Base-by-base conservation (phyloP, 73 alveolate species). In the Tetrahymena borealis region DNA sequence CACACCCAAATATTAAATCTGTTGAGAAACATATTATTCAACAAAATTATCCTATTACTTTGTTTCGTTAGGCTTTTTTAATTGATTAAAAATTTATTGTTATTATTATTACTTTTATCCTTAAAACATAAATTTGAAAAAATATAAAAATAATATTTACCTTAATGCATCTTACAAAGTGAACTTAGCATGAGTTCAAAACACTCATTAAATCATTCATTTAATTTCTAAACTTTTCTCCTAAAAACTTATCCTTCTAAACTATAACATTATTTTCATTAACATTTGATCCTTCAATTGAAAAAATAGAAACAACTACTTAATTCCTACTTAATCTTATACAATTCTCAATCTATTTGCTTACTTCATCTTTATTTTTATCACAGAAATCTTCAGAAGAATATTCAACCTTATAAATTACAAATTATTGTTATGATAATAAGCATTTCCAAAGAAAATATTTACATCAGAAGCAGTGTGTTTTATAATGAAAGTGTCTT, bases 1-100 rank as follows among this genome's bases (percentile, higher is more conserved):
- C 40, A 98, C 99, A 33, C 99, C 99, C 98, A 98, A 96, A 94
- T 98, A 98, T 42, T 98, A 96, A 43, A 98, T 97, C 94, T 98
- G 96, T 33, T 95, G 95, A 31, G 97, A 94, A 92, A 98, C 90
- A 96, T 94, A 94, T 28, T 96, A 94, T 91, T 93, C 95, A n/a
- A n/a, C 93, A 90, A 96, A 96, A 7, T 32, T 6, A 37, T 94
- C 93, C 35, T 93, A 91, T 38, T 93, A 78, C 94, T 98, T 98
- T 79, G 92, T 95, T 79, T 97, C 99, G 78, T 97, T 97, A 32
- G 99, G 99, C 93, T 98, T 60, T 6, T 15, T 60, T 60, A 24
- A 3, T 39, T 40, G 2, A 42, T 42, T 42, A 7, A 42, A 42
- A 42, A 7, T 7, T 1, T 11, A 42, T 7, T 1, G 33, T 11